A percentile compares a stretch with the other conserved stretches of the same genome.
Conservation (phyloP, 1,139 yeast species). For the Zygoascus hellenicus region DNA sequence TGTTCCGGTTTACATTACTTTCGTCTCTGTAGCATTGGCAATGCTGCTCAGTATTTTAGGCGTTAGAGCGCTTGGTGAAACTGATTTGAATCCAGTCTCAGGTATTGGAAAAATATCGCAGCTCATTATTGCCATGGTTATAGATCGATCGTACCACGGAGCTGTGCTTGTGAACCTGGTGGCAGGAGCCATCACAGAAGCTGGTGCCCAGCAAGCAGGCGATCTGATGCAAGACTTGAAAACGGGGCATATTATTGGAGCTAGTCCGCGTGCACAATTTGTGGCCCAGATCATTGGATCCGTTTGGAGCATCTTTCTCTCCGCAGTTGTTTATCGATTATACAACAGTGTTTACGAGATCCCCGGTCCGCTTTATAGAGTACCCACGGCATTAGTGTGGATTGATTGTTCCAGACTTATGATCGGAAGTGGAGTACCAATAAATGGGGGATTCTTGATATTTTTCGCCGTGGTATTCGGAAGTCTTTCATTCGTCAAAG, state of each 20-base stretch:
- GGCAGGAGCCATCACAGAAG: conserved; percentile 97
- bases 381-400: conserved; percentile 96
- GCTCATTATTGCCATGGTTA: conserved; percentile 70
- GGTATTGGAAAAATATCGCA: conserved; percentile 95
- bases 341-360: conserved; percentile 78
- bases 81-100: conserved; percentile 93
- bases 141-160: conserved; percentile 75
- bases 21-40: conserved; percentile 67
- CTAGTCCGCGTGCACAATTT: conserved; percentile 89
- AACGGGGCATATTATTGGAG: conserved; percentile 88
- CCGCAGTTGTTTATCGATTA: conserved; percentile 74
- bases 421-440: conserved; percentile 87
- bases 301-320: conserved; percentile 68
- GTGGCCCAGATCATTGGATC: conserved; percentile 87
- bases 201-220: conserved; percentile 99
- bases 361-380: conserved; percentile 73
- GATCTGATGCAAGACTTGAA: conserved; percentile 96
- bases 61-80: conserved; percentile 91
- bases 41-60: conserved; percentile 76
- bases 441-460: conserved; percentile 61
- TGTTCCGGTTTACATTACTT: conserved; percentile 65
- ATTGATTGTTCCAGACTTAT: conserved; percentile 91
- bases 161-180: conserved; percentile 77
- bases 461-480: conserved; percentile 66
- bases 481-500: conserved; percentile 49